A percentile compares a stretch with the other conserved stretches of the same genome.
Evolutionary conservation across 73 alveolate species (phyloP).

Genomic region (Stentor roeselii): DNA sequence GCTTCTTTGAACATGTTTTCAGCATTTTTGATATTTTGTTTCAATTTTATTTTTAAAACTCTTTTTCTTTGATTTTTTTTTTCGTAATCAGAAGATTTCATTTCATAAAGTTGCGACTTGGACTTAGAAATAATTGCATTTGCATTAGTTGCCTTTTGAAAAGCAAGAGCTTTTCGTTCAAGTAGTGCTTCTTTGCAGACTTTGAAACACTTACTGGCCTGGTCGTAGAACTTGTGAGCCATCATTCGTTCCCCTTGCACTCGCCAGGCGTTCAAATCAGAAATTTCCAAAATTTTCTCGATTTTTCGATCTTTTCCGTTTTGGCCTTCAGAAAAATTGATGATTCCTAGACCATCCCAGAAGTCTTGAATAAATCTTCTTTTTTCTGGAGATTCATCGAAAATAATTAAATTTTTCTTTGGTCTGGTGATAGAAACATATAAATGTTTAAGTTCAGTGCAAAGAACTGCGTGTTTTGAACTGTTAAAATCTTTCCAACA

Average conservation of each 20-base stretch:
- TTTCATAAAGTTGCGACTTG: conserved; percentile 17
- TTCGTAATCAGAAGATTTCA: background rate
- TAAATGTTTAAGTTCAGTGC: conserved; percentile 77
- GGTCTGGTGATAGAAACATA: conserved; percentile 91
- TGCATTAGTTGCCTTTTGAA: conserved; percentile 59
- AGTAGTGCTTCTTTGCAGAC: conserved; percentile 56
- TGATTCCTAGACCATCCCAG: conserved; percentile 72
- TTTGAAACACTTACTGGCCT: conserved; percentile 73
- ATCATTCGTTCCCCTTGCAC: conserved; percentile 71
- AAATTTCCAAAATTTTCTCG: conserved; percentile 30
- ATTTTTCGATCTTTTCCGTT: conserved; percentile 7
- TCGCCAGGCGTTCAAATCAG: conserved; percentile 59
- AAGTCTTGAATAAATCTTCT: conserved; percentile 50
- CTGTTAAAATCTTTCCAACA: conserved; percentile 29
- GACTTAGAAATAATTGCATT: conserved; percentile 37
- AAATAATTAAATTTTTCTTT: conserved; percentile 70
- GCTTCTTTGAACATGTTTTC: conserved; percentile 44
- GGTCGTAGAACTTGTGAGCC: conserved; percentile 70
- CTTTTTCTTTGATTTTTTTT: conserved; percentile 40
- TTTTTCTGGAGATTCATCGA: conserved; percentile 61
- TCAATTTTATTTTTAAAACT: conserved; percentile 34
- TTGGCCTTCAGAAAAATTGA: conserved; percentile 32
- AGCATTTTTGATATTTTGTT: conserved; percentile 29
- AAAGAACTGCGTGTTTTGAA: conserved; percentile 36
- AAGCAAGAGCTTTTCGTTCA: conserved; percentile 56